Conservation (phyloP, 345 rosid species). For the Ceriops zippeliana region DNA sequence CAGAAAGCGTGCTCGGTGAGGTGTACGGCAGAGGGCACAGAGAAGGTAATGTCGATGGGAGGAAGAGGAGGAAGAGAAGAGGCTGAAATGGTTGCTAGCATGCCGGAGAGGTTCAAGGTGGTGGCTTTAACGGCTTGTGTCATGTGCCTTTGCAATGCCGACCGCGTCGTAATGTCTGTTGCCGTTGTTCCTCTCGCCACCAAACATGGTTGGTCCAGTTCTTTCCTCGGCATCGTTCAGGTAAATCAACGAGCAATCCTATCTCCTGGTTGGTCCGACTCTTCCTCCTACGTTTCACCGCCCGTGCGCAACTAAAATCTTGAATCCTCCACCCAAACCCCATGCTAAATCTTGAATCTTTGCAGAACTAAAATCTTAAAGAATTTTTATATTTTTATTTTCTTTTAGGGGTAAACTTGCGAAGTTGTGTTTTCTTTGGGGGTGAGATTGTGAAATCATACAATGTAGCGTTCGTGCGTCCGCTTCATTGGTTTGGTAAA, state of each 20-base stretch:
- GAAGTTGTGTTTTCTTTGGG: too few species aligned
- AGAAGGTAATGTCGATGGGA: slow-evolving; percentile 42
- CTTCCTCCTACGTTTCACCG: not conserved
- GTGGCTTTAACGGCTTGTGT: slow-evolving; percentile 68
- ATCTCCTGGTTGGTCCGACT: not conserved
- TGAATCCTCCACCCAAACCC: too few species aligned
- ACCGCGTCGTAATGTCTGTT: slow-evolving; percentile 87
- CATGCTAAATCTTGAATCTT: too few species aligned
- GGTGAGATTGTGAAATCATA: too few species aligned
- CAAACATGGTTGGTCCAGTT: slow-evolving; percentile 78
- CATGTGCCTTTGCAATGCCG: slow-evolving; percentile 94
- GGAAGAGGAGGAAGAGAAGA: slow-evolving; percentile 29
- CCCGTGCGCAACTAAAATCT: too few species aligned
- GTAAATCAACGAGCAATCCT: slow-evolving; percentile 27
- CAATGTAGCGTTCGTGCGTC: too few species aligned
- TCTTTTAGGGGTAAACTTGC: too few species aligned
- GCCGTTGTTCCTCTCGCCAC: slow-evolving; percentile 90
- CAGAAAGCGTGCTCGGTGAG: slow-evolving; percentile 13
- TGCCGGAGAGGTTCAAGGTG: slow-evolving; percentile 84
- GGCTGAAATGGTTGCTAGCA: not conserved
- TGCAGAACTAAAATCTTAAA: too few species aligned
- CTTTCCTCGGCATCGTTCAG: slow-evolving; percentile 92
- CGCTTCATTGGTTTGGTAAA: too few species aligned
- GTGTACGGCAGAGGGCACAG: slow-evolving; percentile 79
- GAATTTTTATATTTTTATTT: too few species aligned